phyloP scores from a whole-genome alignment of 2,329 filamentous ascomycete genomes.

The Mollisiaceae sp. region DNA sequence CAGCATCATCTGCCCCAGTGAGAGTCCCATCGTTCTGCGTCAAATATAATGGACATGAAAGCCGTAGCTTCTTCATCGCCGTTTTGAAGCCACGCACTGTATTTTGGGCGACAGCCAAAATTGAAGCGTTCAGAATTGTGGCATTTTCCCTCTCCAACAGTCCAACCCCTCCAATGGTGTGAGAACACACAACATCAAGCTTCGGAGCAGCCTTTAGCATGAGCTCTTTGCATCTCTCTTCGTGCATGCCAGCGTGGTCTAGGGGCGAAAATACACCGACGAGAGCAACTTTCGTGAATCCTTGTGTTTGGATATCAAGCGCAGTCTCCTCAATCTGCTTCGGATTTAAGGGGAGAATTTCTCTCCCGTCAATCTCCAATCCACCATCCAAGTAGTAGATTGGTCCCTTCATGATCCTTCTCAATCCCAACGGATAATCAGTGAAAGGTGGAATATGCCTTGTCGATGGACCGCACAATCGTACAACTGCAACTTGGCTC shows the following conservation, averaged over 20 bases:
- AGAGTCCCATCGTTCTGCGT: slow-evolving; percentile 67
- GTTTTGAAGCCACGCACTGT: slow-evolving; percentile 59
- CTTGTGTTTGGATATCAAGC: slow-evolving; percentile 21
- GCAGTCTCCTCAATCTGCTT: slow-evolving; percentile 46
- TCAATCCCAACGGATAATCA: slow-evolving; percentile 51
- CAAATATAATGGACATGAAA: slow-evolving; percentile 60
- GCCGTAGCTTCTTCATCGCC: slow-evolving; percentile 53
- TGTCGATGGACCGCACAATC: slow-evolving; percentile 53
- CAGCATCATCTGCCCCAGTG: slow-evolving; percentile 54
- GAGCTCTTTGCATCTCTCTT: slow-evolving; percentile 38
- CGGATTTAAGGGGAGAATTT: slow-evolving; percentile 46
- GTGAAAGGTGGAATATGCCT: slow-evolving; percentile 52
- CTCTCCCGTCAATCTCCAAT: slow-evolving; percentile 54
- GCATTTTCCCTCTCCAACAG: slow-evolving; percentile 55
- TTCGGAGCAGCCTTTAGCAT: slow-evolving; percentile 44
- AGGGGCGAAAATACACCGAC: slow-evolving; percentile 63
- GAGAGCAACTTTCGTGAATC: slow-evolving; percentile 47
- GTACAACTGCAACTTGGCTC: slow-evolving; percentile 51
- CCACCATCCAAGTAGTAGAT: slow-evolving; percentile 51
- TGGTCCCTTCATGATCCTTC: slow-evolving; percentile 49
- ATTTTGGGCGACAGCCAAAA: slow-evolving; percentile 58
- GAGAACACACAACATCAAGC: slow-evolving; percentile 51
- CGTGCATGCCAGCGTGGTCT: slow-evolving; percentile 53
- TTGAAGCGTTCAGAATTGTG: slow-evolving; percentile 64
- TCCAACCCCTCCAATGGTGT: slow-evolving; percentile 5